Base-by-base conservation (phyloP, 257 asterid genomes). In the Salvia splendens region DNA sequence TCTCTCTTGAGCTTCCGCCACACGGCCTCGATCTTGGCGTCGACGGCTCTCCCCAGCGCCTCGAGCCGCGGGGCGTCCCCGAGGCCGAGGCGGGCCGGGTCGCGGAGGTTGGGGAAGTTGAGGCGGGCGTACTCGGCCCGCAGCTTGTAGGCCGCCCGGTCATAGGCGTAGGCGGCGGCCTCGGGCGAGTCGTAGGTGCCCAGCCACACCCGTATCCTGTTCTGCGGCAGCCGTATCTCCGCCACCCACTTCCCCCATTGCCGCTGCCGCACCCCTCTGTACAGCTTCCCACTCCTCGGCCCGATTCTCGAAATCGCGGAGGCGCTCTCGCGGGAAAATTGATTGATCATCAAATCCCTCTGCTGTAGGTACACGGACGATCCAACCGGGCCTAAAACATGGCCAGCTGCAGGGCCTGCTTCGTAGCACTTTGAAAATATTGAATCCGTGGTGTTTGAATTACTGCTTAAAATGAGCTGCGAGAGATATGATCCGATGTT, bases 181-280 rank as follows among this genome's bases (percentile, higher is more conserved):
- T 93, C 99, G 12, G 99, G 88, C 12, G 95, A 72, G 53, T 93
- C 97, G 72, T 90, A 91, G 68, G 99, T 93, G 15, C 99, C 99
- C 0, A 93, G 82, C 99, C 99, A 94, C 4, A 94, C 95, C 64
- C 97, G 74, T 83, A 84, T 81, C 70, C 99, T 65, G 75, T 94
- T 94, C 75, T 90, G 95, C 3, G 99, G 99, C 35, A 94, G 89
- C 20, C 99, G 73, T 16, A 91, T 94, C 53, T 94, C 99, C 4
- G 99, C 97, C 8, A 94, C 99, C 99, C 99, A 94, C 52, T 86
- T 94, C 1, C 99, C 97, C 99, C 99, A 94, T 63, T 94, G 97
- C 83, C 99, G 79, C 82, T 94, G 97, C 71, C 99, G 74, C n/a
- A 94, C 97, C 0, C 99, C 99, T 40, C 99, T 76, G 77, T 94